Evolutionary conservation across 768 basidiomycete species (phyloP), one percentile per base, ranked within the genome.

Genomic region (Lepiota subincarnata): DNA sequence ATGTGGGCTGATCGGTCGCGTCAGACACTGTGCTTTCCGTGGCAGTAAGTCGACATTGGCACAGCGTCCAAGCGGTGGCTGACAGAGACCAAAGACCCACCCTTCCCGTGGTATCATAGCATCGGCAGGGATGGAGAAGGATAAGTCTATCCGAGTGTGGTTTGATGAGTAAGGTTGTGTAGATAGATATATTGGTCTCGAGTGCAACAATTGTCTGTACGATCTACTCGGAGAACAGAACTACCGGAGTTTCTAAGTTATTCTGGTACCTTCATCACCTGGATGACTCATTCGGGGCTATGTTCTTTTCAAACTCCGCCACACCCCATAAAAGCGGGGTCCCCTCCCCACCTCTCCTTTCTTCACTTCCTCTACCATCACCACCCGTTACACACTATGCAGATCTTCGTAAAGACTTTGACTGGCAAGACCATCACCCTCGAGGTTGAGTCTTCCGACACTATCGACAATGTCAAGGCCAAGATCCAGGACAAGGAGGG

Each of bases 401-500:
- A 76, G 59, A 77, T 77, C 50, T 78, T 77, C 57, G 76, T 78
- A 0, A 78, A 76, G 69, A 78, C 75, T 35, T 73, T 78, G 50
- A 88, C 86, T 48, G 85, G 86, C 55, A 88, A 89, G 80, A 89
- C 86, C 60, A 86, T 87, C 70, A 86, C 84, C 49, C 80, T 85
- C 52, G 84, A 85, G 75, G 83, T 84, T 45, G 84, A 84, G 70
- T 83, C 82, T 41, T 84, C 82, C 2, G 82, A 84, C 65, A 84
- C 83, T 56, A 84, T 85, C 56, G 82, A 84, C 61, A 84, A 84
- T 50, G 83, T 84, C 48, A 85, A 84, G 73, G 80, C 84, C 63
- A 91, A 90, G 81, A 90, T 91, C 63, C 89, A 92, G 70, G 89
- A 92, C 73, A 90, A 92, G 76, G 89, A 90, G 68, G 85, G 84